Evolutionary conservation across 257 asterid genomes (phyloP).

Genomic region (Nicotiana sylvestris): DNA sequence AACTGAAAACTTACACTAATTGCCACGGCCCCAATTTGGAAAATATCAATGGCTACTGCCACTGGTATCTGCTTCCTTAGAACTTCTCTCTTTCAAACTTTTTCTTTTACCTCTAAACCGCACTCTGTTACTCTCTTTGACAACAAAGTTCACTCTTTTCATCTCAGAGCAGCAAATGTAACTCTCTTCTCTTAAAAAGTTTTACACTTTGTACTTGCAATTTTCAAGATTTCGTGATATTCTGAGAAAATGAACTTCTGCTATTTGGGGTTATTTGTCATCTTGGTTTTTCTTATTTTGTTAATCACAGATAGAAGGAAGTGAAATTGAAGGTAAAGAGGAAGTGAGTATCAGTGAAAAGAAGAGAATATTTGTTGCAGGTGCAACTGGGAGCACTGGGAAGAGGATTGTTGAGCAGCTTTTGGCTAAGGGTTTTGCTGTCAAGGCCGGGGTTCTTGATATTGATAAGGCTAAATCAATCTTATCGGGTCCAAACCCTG

Average conservation of each 20-base stretch:
- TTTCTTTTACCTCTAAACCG: slow-evolving; percentile 20
- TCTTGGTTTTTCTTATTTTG: slow-evolving; percentile 2
- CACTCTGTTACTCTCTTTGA: slow-evolving; percentile 19
- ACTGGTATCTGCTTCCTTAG: slow-evolving; percentile 34
- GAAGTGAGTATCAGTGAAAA: slow-evolving; percentile 29
- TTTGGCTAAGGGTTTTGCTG: slow-evolving; percentile 82
- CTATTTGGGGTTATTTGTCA: background rate
- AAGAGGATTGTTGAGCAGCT: slow-evolving; percentile 93
- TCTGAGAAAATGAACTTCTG: background rate
- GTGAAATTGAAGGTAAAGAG: slow-evolving; percentile 49
- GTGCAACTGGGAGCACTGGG: slow-evolving; percentile 93
- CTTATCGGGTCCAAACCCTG: slow-evolving; percentile 53
- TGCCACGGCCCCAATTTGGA: background rate
- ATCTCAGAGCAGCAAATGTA: slow-evolving; percentile 48
- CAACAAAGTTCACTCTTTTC: slow-evolving; percentile 25
- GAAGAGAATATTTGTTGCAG: slow-evolving; percentile 85
- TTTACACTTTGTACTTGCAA: background rate
- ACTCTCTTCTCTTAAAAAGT: background rate
- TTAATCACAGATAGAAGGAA: slow-evolving; percentile 54
- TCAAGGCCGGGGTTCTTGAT: slow-evolving; percentile 87
- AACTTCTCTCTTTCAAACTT: slow-evolving; percentile 24
- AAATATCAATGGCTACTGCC: slow-evolving; percentile 14
- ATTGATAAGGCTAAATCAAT: slow-evolving; percentile 67
- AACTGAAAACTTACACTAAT: background rate
- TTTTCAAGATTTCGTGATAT: background rate